Percentiles rank a stretch among this genome's conserved stretches.
Conservation (phyloP, 139 green algal genomes). For the Tetraselmis striata region DNA sequence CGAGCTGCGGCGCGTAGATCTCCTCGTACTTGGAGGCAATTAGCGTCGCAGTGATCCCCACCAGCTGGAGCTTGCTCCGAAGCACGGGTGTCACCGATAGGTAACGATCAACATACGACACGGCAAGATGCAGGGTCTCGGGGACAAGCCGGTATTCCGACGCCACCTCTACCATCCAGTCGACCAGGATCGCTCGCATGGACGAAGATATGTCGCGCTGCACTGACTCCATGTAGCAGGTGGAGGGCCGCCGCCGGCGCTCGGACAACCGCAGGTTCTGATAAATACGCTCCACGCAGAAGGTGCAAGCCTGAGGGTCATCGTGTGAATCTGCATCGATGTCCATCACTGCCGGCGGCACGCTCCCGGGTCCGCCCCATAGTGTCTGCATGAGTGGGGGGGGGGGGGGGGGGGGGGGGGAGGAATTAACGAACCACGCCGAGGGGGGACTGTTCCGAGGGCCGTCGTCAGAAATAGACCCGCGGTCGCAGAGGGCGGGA, state of each 20-base stretch:
- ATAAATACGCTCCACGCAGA: neutral
- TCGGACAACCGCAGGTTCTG: neutral
- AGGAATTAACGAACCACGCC: neutral
- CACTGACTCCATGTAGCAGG: slow-evolving; percentile 62
- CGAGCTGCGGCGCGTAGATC: slow-evolving; percentile 86
- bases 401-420: too few relatives aligned
- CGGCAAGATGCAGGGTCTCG: slow-evolving; percentile 86
- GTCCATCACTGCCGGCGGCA: neutral
- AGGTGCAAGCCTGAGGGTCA: neutral
- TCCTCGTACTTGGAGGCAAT: slow-evolving; percentile 96
- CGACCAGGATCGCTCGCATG: slow-evolving; percentile 92
- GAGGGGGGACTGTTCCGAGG: too few relatives aligned
- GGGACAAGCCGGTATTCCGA: slow-evolving; percentile 86
- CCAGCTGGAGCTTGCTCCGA: slow-evolving; percentile 58
- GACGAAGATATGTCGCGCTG: slow-evolving; percentile 82
- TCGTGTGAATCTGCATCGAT: neutral
- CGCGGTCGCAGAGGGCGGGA: too few relatives aligned
- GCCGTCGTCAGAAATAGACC: neutral
- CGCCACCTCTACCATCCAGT: slow-evolving; percentile 92
- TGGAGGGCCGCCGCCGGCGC: slow-evolving; percentile 37
- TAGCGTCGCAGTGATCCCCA: slow-evolving; percentile 90
- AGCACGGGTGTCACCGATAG: slow-evolving; percentile 53
- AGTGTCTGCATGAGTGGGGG: neutral
- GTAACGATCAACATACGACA: slow-evolving; percentile 86
- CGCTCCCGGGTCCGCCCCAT: neutral